Conservation (phyloP, 2,329 filamentous ascomycete species). For the Claviceps monticola region DNA sequence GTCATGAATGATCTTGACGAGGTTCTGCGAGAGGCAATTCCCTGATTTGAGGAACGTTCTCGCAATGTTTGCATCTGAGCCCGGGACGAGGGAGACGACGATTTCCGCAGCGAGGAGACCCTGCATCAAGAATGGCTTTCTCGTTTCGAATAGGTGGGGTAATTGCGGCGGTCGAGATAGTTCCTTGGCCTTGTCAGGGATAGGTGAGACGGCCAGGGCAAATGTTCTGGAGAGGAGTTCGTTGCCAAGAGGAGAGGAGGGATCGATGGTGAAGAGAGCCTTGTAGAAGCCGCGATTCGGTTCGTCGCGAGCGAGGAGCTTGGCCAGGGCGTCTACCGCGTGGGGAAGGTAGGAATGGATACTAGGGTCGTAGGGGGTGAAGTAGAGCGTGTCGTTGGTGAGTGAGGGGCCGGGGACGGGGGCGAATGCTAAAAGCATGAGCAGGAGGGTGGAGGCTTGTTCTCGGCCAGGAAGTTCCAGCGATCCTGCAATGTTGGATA, state of each 20-base stretch:
- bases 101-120: constrained; percentile 85
- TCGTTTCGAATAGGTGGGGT: constrained; percentile 58
- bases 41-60: constrained; percentile 69
- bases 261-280: constrained; percentile 64
- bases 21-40: constrained; percentile 69
- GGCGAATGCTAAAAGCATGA: constrained; percentile 83
- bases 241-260: constrained; percentile 46
- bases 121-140: constrained; percentile 85
- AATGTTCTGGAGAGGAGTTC: constrained; percentile 82
- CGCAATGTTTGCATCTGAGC: constrained; percentile 58
- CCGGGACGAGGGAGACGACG: constrained; percentile 58
- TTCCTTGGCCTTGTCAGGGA: constrained; percentile 51
- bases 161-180: constrained; percentile 44
- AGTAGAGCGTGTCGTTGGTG: constrained; percentile 49
- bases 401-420: constrained; percentile 57
- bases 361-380: constrained; percentile 66
- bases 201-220: constrained; percentile 68
- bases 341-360: constrained; percentile 80
- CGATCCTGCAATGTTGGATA: constrained; percentile 75
- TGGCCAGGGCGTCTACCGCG: constrained; percentile 81
- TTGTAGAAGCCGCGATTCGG: constrained; percentile 81
- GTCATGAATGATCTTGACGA: constrained; percentile 61
- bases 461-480: constrained; percentile 76
- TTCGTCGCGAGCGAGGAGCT: constrained; percentile 82
- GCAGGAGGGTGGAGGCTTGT: constrained; percentile 72